Percentiles rank a stretch among this genome's conserved stretches.
These are phyloP conservation scores for Ilex asprella DNA, from an alignment of 257 asterid species.

Conservation along the genomic window DNA sequence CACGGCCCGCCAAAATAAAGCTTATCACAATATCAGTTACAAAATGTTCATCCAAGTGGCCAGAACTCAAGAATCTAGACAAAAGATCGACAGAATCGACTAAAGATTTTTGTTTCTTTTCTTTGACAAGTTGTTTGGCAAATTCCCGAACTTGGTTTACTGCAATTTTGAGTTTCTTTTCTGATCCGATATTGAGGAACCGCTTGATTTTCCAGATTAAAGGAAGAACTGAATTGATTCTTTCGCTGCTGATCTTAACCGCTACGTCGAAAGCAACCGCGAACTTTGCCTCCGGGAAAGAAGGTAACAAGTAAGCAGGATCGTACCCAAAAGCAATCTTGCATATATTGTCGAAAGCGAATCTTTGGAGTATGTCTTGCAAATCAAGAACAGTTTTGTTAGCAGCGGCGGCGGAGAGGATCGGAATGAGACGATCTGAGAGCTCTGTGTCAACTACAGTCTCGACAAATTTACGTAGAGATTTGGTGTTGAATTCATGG, in stretches of 20 bases:
- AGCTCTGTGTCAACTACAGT: constrained; percentile 31
- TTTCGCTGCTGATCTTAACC: constrained; percentile 16
- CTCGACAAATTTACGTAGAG: constrained; percentile 27
- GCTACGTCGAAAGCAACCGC: constrained; percentile 35
- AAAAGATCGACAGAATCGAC: constrained; percentile 31
- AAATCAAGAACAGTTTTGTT: no score
- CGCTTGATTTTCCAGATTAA: constrained; percentile 25
- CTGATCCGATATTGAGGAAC: constrained; percentile 26
- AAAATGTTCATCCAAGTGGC: constrained; percentile 33
- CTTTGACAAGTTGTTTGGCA: constrained; percentile 22
- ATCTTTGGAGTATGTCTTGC: no score
- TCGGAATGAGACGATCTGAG: constrained; percentile 13
- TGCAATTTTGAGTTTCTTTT: constrained; percentile 21
- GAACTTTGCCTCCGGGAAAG: constrained; percentile 22
- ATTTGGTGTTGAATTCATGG: constrained; percentile 42
- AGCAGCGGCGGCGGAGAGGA: no score
- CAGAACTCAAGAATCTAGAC: constrained; percentile 34
- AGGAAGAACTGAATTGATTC: constrained; percentile 18
- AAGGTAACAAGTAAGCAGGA: background rate
- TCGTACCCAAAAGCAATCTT: no score
- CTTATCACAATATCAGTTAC: constrained; percentile 35
- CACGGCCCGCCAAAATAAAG: constrained; percentile 39
- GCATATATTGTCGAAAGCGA: no score
- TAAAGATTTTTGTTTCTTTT: constrained; percentile 20
- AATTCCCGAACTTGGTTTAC: constrained; percentile 20